These are phyloP conservation scores for Vicia faba DNA, from an alignment of 306 rosid genomes.

Conservation along the genomic window DNA sequence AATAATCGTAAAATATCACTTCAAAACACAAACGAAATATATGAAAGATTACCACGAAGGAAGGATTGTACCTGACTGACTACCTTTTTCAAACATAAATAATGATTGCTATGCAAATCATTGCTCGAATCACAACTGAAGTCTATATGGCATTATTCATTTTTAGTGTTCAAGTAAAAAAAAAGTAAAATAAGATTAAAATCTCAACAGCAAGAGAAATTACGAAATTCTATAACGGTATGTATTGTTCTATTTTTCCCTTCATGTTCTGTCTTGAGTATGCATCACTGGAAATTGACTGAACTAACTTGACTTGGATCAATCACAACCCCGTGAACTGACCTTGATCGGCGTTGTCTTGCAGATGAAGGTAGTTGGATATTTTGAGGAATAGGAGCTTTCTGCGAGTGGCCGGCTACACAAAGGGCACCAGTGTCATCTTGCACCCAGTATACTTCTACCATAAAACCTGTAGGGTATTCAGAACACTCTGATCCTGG, in stretches of 20 bases:
- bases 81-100: neutral
- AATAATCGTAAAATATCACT: too few species aligned
- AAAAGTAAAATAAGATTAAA: neutral
- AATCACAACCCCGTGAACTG: conserved; percentile 56
- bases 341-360: conserved; percentile 32
- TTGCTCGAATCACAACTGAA: neutral
- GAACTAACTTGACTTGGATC: conserved; percentile 50
- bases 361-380: conserved; percentile 40
- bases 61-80: neutral
- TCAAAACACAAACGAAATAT: too few species aligned
- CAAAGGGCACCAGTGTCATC: conserved; percentile 76
- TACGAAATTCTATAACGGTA: neutral
- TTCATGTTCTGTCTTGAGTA: neutral
- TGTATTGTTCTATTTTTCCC: neutral
- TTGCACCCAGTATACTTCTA: conserved; percentile 84
- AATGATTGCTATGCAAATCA: neutral
- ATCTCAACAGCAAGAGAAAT: neutral
- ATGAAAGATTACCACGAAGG: neutral
- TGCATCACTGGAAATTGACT: conserved; percentile 37
- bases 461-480: conserved; percentile 72
- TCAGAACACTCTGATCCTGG: conserved; percentile 72
- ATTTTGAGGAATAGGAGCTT: conserved; percentile 53
- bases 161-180: neutral
- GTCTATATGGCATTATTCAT: neutral
- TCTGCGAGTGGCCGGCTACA: conserved; percentile 62